Evolutionary conservation across 495 filamentous ascomycete species (phyloP), one percentile per base, ranked within the genome.

Genomic region (Tetracladium setigerum): DNA sequence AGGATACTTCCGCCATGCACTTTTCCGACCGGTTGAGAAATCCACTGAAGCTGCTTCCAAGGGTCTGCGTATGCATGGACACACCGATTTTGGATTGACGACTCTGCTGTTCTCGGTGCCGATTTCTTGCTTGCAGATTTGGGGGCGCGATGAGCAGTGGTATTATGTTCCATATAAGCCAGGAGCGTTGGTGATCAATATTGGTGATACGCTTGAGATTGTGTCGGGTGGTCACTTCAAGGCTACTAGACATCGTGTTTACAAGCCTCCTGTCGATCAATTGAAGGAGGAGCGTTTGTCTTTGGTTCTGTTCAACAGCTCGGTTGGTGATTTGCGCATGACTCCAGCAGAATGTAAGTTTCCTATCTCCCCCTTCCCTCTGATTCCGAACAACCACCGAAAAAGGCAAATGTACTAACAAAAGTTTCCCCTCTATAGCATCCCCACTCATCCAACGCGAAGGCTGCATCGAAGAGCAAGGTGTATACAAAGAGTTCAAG

Each of bases 141-240:
- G 64, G 66, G 62, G 61, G 30, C 59, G 52, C 9, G 62, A 68
- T 38, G 61, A 69, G 13, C 39, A 64, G 53, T 71, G 68, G 68
- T 62, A 66, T 34, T 70, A 66, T 31, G 68, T 71, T 11, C 59
- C 59, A 12, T 69, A 71, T 52, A 67, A 66, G 46, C 67, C 68
- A 5, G 66, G 67, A 7, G 64, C 67, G 1, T 58, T 71, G 14
- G 67, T 73, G 3, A 61, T 71, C 42, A 73, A 73, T 49, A 64
- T 73, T 39, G 70, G 70, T 13, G 67, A 73, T 40, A 65, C 66
- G 4, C 45, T 71, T 8, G 68, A 71, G 57, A 67, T 71, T 42
- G 57, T 73, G 5, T 69, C 70, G 8, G 70, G 70, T 30, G 70
- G 70, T 2, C 70, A 70, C 37, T 73, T 73, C 52, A 70, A 69